These are phyloP conservation scores for Haplographium delicatum DNA, from an alignment of 495 filamentous ascomycete species.

Conservation along the genomic window DNA sequence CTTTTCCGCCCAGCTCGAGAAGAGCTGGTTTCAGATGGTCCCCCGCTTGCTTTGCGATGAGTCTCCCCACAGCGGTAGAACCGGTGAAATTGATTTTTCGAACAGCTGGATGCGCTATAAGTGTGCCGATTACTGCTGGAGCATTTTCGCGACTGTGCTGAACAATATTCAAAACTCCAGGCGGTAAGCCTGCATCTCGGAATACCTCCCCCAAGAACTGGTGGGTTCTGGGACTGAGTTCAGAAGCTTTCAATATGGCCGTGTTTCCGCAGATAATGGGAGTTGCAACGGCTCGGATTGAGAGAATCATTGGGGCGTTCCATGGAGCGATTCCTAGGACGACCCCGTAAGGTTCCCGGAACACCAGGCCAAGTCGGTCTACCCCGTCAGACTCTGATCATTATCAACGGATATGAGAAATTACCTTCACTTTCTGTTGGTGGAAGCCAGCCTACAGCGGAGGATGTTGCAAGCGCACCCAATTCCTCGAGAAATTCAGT, in stretches of 20 bases:
- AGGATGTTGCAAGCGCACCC: background rate
- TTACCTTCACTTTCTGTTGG: background rate
- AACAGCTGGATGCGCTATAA: slow-evolving; percentile 50
- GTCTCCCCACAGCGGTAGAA: slow-evolving; percentile 48
- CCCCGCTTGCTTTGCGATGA: slow-evolving; percentile 42
- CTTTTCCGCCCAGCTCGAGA: slow-evolving; percentile 36
- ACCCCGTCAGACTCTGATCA: background rate
- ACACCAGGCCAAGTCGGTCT: slow-evolving; percentile 38
- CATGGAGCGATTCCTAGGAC: slow-evolving; percentile 78
- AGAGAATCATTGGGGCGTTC: slow-evolving; percentile 76
- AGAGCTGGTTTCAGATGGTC: slow-evolving; percentile 15
- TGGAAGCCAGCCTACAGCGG: background rate
- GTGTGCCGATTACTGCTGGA: slow-evolving; percentile 40
- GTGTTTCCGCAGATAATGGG: slow-evolving; percentile 79
- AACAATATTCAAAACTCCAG: slow-evolving; percentile 53
- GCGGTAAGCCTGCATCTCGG: slow-evolving; percentile 66
- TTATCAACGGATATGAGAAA: background rate
- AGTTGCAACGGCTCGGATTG: slow-evolving; percentile 61
- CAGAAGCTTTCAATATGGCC: slow-evolving; percentile 68
- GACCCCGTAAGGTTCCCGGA: slow-evolving; percentile 78
- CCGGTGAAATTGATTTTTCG: slow-evolving; percentile 66
- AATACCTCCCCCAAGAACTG: slow-evolving; percentile 66
- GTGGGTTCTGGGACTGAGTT: slow-evolving; percentile 69
- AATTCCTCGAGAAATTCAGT: background rate
- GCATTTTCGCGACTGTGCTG: slow-evolving; percentile 45